Conservation (phyloP, 768 basidiomycete genomes). For the Lanmaoa rubissima region DNA sequence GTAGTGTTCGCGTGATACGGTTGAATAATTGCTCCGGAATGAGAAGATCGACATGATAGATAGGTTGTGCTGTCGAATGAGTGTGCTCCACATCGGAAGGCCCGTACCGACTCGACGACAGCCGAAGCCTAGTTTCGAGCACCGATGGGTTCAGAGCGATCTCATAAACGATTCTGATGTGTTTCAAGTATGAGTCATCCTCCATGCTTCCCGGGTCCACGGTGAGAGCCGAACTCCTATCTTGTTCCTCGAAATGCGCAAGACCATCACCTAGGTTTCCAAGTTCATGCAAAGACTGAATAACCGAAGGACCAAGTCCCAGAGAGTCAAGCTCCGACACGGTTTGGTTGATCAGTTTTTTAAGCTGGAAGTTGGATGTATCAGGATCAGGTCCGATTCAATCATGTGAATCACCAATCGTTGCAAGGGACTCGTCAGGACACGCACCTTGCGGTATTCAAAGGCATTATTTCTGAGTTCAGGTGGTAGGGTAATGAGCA, state of each 20-base stretch:
- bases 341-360: conserved; percentile 84
- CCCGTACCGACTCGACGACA: conserved; percentile 38
- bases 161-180: conserved; percentile 51
- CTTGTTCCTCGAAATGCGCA: not conserved
- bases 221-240: not conserved
- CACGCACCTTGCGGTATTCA: conserved; percentile 71
- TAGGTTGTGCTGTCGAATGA: not conserved
- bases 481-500: conserved; percentile 66
- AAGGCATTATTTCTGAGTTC: conserved; percentile 78
- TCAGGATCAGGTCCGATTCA: not conserved
- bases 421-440: not conserved
- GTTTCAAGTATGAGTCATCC: not conserved
- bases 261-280: conserved; percentile 9
- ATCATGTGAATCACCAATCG: not conserved
- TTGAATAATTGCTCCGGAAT: conserved; percentile 11
- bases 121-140: conserved; percentile 56
- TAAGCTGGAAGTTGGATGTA: conserved; percentile 55
- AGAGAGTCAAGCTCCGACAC: conserved; percentile 73
- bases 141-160: conserved; percentile 44
- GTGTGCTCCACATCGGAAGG: not conserved
- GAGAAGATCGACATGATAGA: conserved; percentile 11
- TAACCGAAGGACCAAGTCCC: conserved; percentile 53
- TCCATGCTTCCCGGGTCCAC: not conserved
- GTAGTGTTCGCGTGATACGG: conserved; percentile 7
- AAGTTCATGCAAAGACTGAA: conserved; percentile 42